phyloP scores from a whole-genome alignment of 805 yeast genomes.

The Candida cerambycidarum region DNA sequence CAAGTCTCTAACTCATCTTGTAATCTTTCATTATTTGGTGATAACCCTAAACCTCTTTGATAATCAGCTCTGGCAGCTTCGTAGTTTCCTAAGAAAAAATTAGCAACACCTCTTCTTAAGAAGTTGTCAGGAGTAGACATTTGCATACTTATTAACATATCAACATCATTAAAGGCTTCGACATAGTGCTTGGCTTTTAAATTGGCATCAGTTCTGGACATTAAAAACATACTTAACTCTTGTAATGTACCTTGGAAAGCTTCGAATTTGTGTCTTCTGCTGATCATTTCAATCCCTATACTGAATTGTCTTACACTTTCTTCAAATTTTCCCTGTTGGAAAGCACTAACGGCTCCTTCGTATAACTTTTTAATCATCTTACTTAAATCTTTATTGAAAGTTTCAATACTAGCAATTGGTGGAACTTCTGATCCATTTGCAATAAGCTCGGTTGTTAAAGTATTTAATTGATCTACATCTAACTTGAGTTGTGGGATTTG shows the following conservation, averaged over 20 bases:
- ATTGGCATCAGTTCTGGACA: conserved; percentile 71
- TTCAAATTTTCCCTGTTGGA: conserved; percentile 52
- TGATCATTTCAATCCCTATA: conserved; percentile 66
- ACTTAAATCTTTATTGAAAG: conserved; percentile 54
- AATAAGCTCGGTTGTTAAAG: conserved; percentile 37
- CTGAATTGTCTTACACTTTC: conserved; percentile 66
- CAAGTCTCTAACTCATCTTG: conserved; percentile 48
- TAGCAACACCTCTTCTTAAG: conserved; percentile 67
- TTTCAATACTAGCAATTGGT: conserved; percentile 52
- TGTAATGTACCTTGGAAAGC: conserved; percentile 69
- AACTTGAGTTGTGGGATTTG: conserved; percentile 29
- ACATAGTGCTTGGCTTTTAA: conserved; percentile 53
- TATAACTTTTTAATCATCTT: conserved; percentile 64
- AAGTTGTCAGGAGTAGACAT: conserved; percentile 66
- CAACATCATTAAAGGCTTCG: conserved; percentile 69
- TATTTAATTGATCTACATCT: conserved; percentile 46
- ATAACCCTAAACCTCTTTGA: conserved; percentile 72
- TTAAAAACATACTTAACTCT: conserved; percentile 63
- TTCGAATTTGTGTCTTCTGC: conserved; percentile 71
- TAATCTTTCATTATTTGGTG: conserved; percentile 51
- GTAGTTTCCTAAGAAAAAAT: conserved; percentile 59
- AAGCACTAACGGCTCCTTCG: conserved; percentile 58
- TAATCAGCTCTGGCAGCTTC: conserved; percentile 63
- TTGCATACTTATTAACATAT: conserved; percentile 59
- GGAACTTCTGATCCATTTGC: conserved; percentile 50